Conservation (phyloP, 2,329 filamentous ascomycete genomes). For the Aureobasidium mangrovei region DNA sequence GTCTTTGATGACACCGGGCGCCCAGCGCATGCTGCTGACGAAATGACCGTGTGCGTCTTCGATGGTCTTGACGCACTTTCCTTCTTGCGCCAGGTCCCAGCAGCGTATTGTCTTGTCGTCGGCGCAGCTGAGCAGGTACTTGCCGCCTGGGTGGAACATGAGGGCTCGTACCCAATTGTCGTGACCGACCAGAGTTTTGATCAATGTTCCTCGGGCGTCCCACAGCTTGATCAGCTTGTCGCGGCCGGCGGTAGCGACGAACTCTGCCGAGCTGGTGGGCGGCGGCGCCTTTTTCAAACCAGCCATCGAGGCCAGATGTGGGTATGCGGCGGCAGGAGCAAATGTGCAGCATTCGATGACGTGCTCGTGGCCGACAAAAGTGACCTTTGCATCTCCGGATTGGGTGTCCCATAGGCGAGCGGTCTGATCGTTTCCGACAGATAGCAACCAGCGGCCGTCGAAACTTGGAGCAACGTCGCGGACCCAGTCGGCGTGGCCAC, state of each 20-base stretch:
- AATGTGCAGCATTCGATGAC: slow-evolving; percentile 78
- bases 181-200: slow-evolving; percentile 78
- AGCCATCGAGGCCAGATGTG: slow-evolving; percentile 66
- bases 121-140: slow-evolving; percentile 74
- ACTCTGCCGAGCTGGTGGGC: slow-evolving; percentile 68
- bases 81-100: slow-evolving; percentile 88
- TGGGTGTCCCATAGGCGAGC: slow-evolving; percentile 79
- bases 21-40: slow-evolving; percentile 80
- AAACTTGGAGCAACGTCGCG: slow-evolving; percentile 73
- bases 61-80: slow-evolving; percentile 77
- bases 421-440: slow-evolving; percentile 73
- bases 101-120: slow-evolving; percentile 90
- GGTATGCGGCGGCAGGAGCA: slow-evolving; percentile 70
- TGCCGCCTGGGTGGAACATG: slow-evolving; percentile 84
- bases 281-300: slow-evolving; percentile 76
- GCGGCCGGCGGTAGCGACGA: slow-evolving; percentile 77
- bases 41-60: slow-evolving; percentile 74
- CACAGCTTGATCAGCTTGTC: slow-evolving; percentile 89
- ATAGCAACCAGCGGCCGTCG: slow-evolving; percentile 76
- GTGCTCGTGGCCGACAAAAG: slow-evolving; percentile 80
- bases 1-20: slow-evolving; percentile 63
- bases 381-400: slow-evolving; percentile 64
- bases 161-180: slow-evolving; percentile 89
- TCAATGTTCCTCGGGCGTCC: slow-evolving; percentile 74
- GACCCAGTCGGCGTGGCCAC: slow-evolving; percentile 85